Evolutionary conservation across 2,329 filamentous ascomycete genomes (phyloP), one percentile per base, ranked within the genome.

Genomic region (Aspergillus sp.): DNA sequence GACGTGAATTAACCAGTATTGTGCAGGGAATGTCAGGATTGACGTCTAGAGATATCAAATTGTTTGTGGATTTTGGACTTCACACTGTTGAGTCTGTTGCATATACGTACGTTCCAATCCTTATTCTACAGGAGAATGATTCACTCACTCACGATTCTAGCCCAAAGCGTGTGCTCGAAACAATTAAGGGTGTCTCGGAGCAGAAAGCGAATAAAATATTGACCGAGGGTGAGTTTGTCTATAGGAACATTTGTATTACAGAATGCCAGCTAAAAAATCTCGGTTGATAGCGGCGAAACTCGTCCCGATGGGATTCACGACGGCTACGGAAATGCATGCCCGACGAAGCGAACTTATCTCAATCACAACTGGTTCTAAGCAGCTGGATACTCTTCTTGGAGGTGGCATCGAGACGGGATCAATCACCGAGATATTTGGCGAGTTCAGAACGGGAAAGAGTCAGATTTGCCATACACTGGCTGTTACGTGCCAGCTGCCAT

Each of bases 381-480:
- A 97, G 70, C 84, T 99, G 9, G 95, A 99, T 72, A 98, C 95
- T 14, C 82, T 99, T 21, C 84, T 99, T 15, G 95, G 93, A 31
- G 95, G 95, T 67, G 95, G 95, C 58, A 85, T 99, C 51, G 96
- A 99, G 76, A 99, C 95, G 0, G 96, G 96, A 45, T 98, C 93
- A 8, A 96, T 99, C 54, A 99, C 96, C 0, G 96, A 99, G 76
- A 88, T 99, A 3, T 99, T 99, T 71, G 95, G 95, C 71, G 95
- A 99, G 75, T 99, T 99, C 72, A 85, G 95, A 68, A 99, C 95
- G 0, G 96, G 95, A 75, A 99, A 99, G 79, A 96, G 92, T 80
- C 95, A 99, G 76, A 93, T 99, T 57, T 99, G 95, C 69, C 96
- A 99, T 74, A 99, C 95, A 0, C 82, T 99, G n/a, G 95, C 96